Percentiles rank a stretch among this genome's conserved stretches.
These are phyloP conservation scores for Stylosanthes scabra DNA, from an alignment of 331 rosid genomes.

Conservation along the genomic window DNA sequence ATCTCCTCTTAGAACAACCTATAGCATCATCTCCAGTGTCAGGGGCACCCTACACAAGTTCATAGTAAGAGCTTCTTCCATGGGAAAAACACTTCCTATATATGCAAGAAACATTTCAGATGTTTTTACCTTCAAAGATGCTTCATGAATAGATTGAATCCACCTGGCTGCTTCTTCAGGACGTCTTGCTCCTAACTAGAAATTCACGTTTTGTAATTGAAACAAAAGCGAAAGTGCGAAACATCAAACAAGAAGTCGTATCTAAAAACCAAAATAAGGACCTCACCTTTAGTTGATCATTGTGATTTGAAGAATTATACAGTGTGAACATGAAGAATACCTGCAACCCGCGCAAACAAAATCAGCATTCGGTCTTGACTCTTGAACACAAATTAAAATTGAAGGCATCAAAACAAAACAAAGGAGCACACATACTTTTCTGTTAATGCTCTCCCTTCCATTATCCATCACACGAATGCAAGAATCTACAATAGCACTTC, in stretches of 20 bases:
- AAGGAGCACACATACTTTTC: constrained; percentile 61
- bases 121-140: constrained; percentile 62
- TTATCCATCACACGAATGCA: constrained; percentile 83
- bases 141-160: constrained; percentile 86
- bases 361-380: constrained; percentile 24
- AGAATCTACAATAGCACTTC: constrained; percentile 78
- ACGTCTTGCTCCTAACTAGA: constrained; percentile 87
- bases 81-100: constrained; percentile 32
- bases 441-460: constrained; percentile 84
- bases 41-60: constrained; percentile 63
- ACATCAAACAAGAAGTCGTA: constrained; percentile 12
- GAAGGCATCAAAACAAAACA: constrained; percentile 15
- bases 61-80: constrained; percentile 36
- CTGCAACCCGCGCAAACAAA: constrained; percentile 46
- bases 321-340: constrained; percentile 80
- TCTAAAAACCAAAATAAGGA: background rate
- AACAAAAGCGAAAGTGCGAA: constrained; percentile 6
- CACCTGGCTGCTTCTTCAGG: constrained; percentile 93
- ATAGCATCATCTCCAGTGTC: constrained; percentile 48
- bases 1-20: constrained; percentile 74
- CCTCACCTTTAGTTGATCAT: constrained; percentile 80
- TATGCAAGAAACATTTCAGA: constrained; percentile 19
- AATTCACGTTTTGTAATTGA: constrained; percentile 33
- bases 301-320: constrained; percentile 76
- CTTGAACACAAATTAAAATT: constrained; percentile 36